phyloP scores from a whole-genome alignment of 352 stramenopile genomes.

The Achlya hypogyna region DNA sequence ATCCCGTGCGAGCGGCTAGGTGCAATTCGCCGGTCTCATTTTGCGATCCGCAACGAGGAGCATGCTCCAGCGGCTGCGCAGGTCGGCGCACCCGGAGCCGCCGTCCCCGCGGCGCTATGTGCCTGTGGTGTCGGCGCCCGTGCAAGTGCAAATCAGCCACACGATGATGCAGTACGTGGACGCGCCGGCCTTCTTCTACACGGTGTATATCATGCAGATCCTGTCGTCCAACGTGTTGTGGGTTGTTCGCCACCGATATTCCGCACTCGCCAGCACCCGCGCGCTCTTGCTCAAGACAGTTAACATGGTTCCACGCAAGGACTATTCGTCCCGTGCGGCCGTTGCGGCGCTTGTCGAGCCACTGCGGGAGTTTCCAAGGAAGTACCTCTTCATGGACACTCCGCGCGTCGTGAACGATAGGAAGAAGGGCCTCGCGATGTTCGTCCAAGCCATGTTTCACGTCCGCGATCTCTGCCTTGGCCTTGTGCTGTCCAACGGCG shows the following conservation, averaged over 20 bases:
- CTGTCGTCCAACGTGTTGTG: slow-evolving; percentile 13
- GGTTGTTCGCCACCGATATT: slow-evolving; percentile 9
- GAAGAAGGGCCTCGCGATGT: not conserved
- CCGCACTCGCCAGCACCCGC: not conserved
- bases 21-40: too few relatives aligned
- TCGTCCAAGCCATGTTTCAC: slow-evolving; percentile 6
- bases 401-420: not conserved
- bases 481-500: not conserved
- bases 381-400: not conserved
- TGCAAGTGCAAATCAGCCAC: not conserved
- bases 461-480: not conserved
- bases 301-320: not conserved
- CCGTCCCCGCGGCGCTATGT: not conserved
- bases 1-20: not conserved
- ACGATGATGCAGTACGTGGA: not conserved
- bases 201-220: slow-evolving; percentile 15
- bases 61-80: too few relatives aligned
- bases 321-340: not conserved
- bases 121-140: too few relatives aligned
- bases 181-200: slow-evolving; percentile 10
- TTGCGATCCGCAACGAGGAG: too few relatives aligned
- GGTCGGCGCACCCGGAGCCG: too few relatives aligned
- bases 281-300: not conserved
- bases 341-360: slow-evolving; percentile 2
- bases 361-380: slow-evolving; percentile 4